Conservation (phyloP, 164 flowering plant species). For the Stephania yunnanensis region DNA sequence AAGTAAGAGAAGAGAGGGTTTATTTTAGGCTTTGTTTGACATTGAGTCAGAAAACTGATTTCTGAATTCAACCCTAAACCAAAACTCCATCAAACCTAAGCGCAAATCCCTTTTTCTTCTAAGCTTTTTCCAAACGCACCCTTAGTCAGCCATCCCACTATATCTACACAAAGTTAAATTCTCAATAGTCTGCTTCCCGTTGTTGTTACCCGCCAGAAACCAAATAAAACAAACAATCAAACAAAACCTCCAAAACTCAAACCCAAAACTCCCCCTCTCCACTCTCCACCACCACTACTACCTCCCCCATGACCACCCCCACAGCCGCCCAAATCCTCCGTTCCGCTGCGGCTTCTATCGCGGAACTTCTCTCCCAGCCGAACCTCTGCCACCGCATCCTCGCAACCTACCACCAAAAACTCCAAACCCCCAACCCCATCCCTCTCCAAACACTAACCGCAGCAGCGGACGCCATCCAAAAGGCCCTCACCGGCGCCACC, state of each 20-base stretch:
- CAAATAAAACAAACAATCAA: not conserved
- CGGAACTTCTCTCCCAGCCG: constrained; percentile 31
- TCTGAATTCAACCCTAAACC: no score
- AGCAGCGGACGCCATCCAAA: constrained; percentile 46
- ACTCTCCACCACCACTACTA: constrained; percentile 3
- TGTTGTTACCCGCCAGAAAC: constrained; percentile 3
- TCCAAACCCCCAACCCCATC: constrained; percentile 19
- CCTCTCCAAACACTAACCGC: constrained; percentile 30
- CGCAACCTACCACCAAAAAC: constrained; percentile 30
- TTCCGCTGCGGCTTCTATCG: constrained; percentile 37
- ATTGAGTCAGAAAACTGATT: no score
- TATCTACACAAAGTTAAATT: not conserved
- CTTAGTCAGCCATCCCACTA: not conserved
- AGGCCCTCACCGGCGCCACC: constrained; percentile 31
- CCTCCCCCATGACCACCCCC: constrained; percentile 15
- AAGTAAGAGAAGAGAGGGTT: no score
- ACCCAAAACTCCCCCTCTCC: not conserved
- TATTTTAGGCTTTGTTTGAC: no score
- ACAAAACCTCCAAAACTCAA: no score
- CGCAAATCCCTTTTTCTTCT: not conserved
- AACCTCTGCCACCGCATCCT: constrained; percentile 43
- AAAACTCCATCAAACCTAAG: no score
- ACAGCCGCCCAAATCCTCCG: constrained; percentile 34
- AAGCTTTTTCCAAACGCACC: no score
- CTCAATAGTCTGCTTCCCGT: no score